Evolutionary conservation across 257 asterid species (phyloP), one percentile per base, ranked within the genome.

Genomic region (Lantana camara): DNA sequence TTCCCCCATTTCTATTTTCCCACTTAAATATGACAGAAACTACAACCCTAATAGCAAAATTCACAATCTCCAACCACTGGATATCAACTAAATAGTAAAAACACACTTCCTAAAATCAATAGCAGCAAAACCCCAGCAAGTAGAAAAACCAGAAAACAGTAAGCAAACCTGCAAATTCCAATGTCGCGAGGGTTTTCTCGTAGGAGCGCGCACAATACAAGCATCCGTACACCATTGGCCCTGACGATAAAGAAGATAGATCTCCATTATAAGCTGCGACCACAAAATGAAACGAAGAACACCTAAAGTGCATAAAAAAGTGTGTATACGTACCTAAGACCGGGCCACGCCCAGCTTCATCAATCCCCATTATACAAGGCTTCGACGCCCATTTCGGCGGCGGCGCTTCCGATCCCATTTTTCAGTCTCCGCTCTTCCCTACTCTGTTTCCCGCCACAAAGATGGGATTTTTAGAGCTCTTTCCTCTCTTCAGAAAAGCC

Each of bases 271-370:
- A 32, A 58, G 22, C 23, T 17, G 61, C 66, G 14, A 55, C 17
- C 14, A 20, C 14, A 35, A 50, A 68, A 34, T 34, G 72, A 57
- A 59, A 63, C 11, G 42, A 38, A 15, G 40, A 46, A 68, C 22
- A 42, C 4, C 42, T 21, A 2, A 35, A 51, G 50, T 13, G 47
- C 9, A 15, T 17, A 42, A 12, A 15, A 54, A 15, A 35, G 11
- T 35, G 32, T 27, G 5, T 38, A 68, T 27, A 19, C 5, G 44
- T 61, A 90, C 97, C 99, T 81, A 93, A 83, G 68, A 93, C 96
- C 41, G 99, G 99, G 67, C 97, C 99, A 21, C 97, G 97, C 1
- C 99, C 97, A 63, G 99, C 99, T 84, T 93, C 99, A 41, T 93
- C 97, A 71, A 93, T 93, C 34, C 99, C 99, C 99, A 93, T 87